A percentile compares a stretch with the other conserved stretches of the same genome.
Evolutionary conservation across 2,329 filamentous ascomycete genomes (phyloP).

Genomic region (Dothistroma septosporum): DNA sequence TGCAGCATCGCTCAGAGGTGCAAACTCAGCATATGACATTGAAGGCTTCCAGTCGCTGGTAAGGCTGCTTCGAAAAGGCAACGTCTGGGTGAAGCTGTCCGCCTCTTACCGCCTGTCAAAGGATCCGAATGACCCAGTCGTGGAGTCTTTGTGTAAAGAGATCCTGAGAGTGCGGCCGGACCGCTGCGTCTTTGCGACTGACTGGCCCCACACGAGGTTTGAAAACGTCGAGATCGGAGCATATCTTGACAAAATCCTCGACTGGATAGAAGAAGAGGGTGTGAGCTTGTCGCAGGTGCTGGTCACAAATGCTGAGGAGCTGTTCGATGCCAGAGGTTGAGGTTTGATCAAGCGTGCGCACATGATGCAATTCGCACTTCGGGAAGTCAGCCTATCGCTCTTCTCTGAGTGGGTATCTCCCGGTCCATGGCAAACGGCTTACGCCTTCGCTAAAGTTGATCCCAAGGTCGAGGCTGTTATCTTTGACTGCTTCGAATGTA

Average conservation of each 20-base stretch:
- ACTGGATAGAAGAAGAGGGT: conserved; percentile 49
- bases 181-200: conserved; percentile 56
- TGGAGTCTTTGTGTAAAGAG: conserved; percentile 46
- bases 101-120: conserved; percentile 55
- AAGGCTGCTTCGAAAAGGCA: conserved; percentile 44
- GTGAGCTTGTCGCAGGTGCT: conserved; percentile 51
- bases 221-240: conserved; percentile 54
- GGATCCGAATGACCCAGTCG: conserved; percentile 31
- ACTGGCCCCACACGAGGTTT: conserved; percentile 63
- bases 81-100: conserved; percentile 57
- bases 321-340: conserved; percentile 34
- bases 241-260: conserved; percentile 52
- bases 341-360: not conserved
- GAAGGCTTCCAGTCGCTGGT: conserved; percentile 50
- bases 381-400: not conserved
- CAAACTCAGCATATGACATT: conserved; percentile 39
- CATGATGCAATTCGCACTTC: not conserved
- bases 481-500: conserved; percentile 25
- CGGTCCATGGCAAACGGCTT: not conserved
- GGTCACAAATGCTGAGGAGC: conserved; percentile 52
- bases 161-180: conserved; percentile 45
- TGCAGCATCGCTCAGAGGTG: conserved; percentile 27
- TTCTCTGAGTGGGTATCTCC: not conserved
- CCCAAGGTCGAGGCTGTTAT: conserved; percentile 2
- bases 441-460: conserved; percentile 12